A percentile compares a stretch with the other conserved stretches of the same genome.
These are phyloP conservation scores for Phlyctochytrium bullatum DNA, from an alignment of 192 early-diverging fungal genomes.

Conservation along the genomic window DNA sequence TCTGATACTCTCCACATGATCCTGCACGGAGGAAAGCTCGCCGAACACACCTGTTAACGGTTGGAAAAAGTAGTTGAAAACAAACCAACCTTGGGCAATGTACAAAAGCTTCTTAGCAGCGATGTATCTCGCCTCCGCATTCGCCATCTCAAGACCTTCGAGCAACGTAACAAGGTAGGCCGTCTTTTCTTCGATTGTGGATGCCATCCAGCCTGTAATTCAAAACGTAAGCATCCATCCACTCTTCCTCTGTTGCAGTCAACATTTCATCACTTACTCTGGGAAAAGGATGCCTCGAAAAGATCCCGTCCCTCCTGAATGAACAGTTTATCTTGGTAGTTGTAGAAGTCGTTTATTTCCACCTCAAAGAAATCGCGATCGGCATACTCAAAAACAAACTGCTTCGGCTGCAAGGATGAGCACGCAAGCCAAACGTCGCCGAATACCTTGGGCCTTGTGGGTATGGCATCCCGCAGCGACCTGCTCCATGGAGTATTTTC, in stretches of 20 bases:
- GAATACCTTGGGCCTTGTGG: too few relatives aligned
- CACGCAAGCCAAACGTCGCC: too few relatives aligned
- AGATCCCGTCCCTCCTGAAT: conserved; percentile 28
- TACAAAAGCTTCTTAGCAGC: conserved; percentile 61
- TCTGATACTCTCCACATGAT: conserved; percentile 55
- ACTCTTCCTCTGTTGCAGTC: not conserved
- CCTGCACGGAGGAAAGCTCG: conserved; percentile 27
- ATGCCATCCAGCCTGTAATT: conserved; percentile 22
- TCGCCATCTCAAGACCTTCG: conserved; percentile 56
- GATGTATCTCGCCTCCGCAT: conserved; percentile 41
- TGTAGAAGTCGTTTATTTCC: conserved; percentile 54
- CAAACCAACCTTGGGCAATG: conserved; percentile 61
- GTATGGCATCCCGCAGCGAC: too few relatives aligned
- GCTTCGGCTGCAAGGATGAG: not conserved
- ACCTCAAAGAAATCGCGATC: conserved; percentile 44
- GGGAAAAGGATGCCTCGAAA: conserved; percentile 26
- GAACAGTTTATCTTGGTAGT: conserved; percentile 33
- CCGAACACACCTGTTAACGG: conserved; percentile 31
- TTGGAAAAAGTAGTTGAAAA: not conserved
- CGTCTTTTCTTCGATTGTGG: not conserved
- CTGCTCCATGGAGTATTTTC: too few relatives aligned
- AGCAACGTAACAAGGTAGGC: conserved; percentile 51
- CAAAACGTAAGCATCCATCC: too few relatives aligned
- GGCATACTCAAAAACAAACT: conserved; percentile 42
- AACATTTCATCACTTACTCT: conserved; percentile 1